Base-by-base conservation (phyloP, 495 filamentous ascomycete genomes). In the Bacidia rubella region DNA sequence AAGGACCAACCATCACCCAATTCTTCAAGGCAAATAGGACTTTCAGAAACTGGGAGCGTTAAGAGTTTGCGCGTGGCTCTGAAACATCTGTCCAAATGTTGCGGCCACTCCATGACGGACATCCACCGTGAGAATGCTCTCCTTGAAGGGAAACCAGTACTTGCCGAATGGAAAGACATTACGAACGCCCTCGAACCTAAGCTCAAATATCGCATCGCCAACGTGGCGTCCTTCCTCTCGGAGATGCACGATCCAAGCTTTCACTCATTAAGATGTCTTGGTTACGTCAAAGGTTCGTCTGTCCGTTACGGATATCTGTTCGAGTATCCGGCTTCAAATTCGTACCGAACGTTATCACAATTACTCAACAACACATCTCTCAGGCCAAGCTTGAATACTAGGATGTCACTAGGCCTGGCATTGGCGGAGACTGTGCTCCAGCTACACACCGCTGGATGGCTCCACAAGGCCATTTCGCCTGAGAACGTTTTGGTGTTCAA, bases 401-500 rank as follows among this genome's bases (percentile, higher is more conserved):
- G 51, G 17, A 11, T 54, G 15, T 38, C 7, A 35, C 7, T 68
- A 3, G 59, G 52, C 12, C 46, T 27, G 25, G 26, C 50, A 19
- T 56, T 67, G 5, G 64, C 61, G 1, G 56, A 64, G 44, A 62
- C 61, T 19, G 38, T 65, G 1, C 48, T 65, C 10, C 60, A 65
- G 39, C 47, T 68, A 2, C 66, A 69, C 53, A 64, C 62, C 5
- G 56, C 63, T 10, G 65, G 65, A 15, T 69, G 66, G 66, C 52
- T 68, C 40, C 65, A 69, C 60, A 69, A 66, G 40, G 57, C 48
- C 35, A 59, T 68, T 29, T 44, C 60, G n/a, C 52, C 65, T 9
- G 57, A 65, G 21, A 68, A 66, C 29, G 54, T 69, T 35, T 41
- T 66, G 19, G 67, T 66, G 51, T 57, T 63, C 19, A 49, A 24